A percentile compares a stretch with the other conserved stretches of the same genome.
These are phyloP conservation scores for Salvia rosmarinus DNA, from an alignment of 257 asterid genomes.

Conservation along the genomic window DNA sequence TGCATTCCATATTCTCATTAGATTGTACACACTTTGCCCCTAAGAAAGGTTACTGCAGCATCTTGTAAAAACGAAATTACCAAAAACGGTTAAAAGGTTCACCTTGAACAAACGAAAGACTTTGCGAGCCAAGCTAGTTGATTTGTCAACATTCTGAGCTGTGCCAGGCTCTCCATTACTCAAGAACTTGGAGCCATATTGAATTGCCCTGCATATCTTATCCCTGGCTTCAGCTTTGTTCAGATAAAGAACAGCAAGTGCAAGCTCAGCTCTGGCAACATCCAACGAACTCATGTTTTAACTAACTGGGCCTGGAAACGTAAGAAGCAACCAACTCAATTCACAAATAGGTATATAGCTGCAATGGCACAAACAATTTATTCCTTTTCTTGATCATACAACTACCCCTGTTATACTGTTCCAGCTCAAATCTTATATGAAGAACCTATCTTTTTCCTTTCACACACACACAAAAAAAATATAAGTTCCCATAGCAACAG, in stretches of 20 bases:
- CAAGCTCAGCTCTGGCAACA: constrained; percentile 88
- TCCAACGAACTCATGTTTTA: constrained; percentile 75
- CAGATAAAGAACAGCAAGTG: constrained; percentile 77
- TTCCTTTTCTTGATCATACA: too few relatives aligned
- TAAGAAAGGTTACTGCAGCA: background rate
- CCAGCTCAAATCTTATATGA: too few relatives aligned
- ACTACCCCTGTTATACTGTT: too few relatives aligned
- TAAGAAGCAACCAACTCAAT: constrained; percentile 33
- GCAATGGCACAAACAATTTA: too few relatives aligned
- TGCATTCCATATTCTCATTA: background rate
- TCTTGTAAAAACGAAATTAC: too few relatives aligned
- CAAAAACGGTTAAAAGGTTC: background rate
- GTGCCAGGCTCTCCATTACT: constrained; percentile 96
- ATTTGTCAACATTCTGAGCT: constrained; percentile 90
- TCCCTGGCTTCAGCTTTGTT: constrained; percentile 96
- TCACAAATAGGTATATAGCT: background rate
- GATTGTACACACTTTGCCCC: background rate
- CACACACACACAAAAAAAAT: background rate
- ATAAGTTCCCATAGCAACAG: too few relatives aligned
- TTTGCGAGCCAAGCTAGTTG: constrained; percentile 97
- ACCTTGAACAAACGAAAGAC: constrained; percentile 97
- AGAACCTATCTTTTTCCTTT: background rate
- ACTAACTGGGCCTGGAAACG: constrained; percentile 48
- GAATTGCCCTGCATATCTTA: constrained; percentile 98
- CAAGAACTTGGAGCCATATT: constrained; percentile 90